Percentiles rank a stretch among this genome's conserved stretches.
These are phyloP conservation scores for Fereydounia khargensis DNA, from an alignment of 1,284 basidiomycete species.

Conservation along the genomic window DNA sequence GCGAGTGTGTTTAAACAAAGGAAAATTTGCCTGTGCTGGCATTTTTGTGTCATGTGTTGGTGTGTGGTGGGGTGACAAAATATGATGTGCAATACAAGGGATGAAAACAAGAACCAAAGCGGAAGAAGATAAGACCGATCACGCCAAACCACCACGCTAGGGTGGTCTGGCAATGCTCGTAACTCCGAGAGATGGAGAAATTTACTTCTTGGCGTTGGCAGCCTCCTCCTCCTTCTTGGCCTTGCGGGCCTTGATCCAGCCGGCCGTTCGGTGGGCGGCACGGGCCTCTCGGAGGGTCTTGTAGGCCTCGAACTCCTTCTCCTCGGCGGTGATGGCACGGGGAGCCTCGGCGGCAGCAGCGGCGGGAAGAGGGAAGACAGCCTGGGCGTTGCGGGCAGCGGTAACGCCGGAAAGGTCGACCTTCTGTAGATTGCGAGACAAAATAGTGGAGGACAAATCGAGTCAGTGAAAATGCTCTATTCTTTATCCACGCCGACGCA, in stretches of 20 bases:
- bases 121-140: neutral
- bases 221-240: constrained; percentile 81
- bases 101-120: constrained; percentile 7
- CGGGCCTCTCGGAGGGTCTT: constrained; percentile 82
- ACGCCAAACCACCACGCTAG: neutral
- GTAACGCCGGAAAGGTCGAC: constrained; percentile 75
- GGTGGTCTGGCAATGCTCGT: neutral
- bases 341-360: constrained; percentile 73
- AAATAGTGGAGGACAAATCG: neutral
- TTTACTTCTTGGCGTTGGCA: constrained; percentile 86
- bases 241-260: constrained; percentile 72
- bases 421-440: constrained; percentile 27
- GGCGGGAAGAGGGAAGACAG: constrained; percentile 64
- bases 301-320: constrained; percentile 80
- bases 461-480: neutral
- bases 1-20: no score
- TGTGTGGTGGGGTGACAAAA: neutral
- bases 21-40: no score
- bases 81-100: constrained; percentile 1
- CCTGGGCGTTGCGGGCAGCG: constrained; percentile 67
- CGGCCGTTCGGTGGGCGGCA: constrained; percentile 80
- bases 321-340: constrained; percentile 88
- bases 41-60: no score
- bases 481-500: no score
- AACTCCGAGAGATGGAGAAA: constrained; percentile 1